These are phyloP conservation scores for Acrasis kona DNA, from an alignment of 78 protist species.

Conservation along the genomic window DNA sequence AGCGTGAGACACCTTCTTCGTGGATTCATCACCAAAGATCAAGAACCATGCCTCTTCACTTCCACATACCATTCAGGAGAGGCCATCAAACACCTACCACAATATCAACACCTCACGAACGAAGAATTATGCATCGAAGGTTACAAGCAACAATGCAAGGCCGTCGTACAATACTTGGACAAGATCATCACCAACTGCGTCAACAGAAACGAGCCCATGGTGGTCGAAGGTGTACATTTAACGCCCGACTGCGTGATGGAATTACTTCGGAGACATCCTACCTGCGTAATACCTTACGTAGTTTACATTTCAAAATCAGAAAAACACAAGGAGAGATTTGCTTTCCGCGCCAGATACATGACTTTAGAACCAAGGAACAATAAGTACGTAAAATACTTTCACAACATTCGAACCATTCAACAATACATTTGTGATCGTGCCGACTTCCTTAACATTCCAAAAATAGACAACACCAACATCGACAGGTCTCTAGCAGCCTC, in stretches of 20 bases:
- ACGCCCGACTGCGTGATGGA: not conserved
- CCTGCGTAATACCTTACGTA: constrained; percentile 5
- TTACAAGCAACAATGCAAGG: not conserved
- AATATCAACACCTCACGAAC: not conserved
- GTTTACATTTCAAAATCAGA: constrained; percentile 21
- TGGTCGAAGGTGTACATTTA: constrained; percentile 20
- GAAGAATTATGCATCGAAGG: not conserved
- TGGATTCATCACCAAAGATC: not conserved
- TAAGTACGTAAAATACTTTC: constrained; percentile 6
- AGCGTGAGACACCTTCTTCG: constrained; percentile 27
- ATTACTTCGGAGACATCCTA: not conserved
- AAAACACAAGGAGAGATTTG: constrained; percentile 26
- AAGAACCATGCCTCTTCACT: constrained; percentile 10
- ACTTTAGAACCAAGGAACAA: constrained; percentile 26
- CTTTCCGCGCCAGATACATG: constrained; percentile 34
- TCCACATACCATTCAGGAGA: constrained; percentile 24
- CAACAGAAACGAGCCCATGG: not conserved
- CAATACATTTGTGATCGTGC: not conserved
- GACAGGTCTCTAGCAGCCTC: constrained; percentile 30
- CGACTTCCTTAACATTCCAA: not conserved
- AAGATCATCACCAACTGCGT: not conserved
- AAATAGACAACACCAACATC: constrained; percentile 33
- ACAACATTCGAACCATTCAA: constrained; percentile 31
- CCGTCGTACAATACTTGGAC: not conserved
- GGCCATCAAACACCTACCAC: no score